These are phyloP conservation scores for Fusarium avenaceum DNA, from an alignment of 2,329 filamentous ascomycete genomes.

Conservation along the genomic window DNA sequence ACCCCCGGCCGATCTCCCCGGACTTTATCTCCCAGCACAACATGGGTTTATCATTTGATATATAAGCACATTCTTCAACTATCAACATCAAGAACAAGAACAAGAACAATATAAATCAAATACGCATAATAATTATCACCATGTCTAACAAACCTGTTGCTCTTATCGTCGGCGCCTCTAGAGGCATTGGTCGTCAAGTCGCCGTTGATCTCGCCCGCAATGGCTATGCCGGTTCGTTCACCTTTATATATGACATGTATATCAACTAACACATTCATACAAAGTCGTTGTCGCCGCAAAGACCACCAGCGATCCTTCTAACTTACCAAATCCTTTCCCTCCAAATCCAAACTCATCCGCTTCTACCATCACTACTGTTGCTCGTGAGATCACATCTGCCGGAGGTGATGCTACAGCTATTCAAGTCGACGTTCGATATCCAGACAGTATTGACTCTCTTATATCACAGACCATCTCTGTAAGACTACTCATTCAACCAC, in stretches of 20 bases:
- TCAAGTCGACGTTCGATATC: constrained; percentile 76
- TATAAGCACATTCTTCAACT: constrained; percentile 4
- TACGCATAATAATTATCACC: constrained; percentile 23
- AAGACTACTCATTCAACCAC: not conserved
- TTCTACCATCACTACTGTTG: constrained; percentile 86
- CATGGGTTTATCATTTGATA: not conserved
- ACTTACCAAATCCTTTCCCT: constrained; percentile 70
- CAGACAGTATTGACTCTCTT: constrained; percentile 71
- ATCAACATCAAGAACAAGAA: not conserved
- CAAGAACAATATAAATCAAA: not conserved
- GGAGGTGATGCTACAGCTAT: constrained; percentile 76
- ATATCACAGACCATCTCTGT: constrained; percentile 68
- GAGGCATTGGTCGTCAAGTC: constrained; percentile 85
- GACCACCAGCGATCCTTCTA: constrained; percentile 73
- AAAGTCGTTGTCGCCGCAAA: constrained; percentile 82
- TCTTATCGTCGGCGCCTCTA: constrained; percentile 79
- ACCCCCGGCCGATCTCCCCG: not conserved
- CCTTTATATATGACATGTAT: not conserved
- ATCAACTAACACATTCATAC: not conserved
- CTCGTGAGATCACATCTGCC: constrained; percentile 76
- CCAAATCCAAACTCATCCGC: constrained; percentile 80
- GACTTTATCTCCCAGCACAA: not conserved
- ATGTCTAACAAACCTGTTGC: constrained; percentile 67
- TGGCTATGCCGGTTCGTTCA: constrained; percentile 73
- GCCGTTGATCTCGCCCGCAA: constrained; percentile 81